Conservation (phyloP, 164 flowering plant genomes). For the Nymphaea colorata region DNA sequence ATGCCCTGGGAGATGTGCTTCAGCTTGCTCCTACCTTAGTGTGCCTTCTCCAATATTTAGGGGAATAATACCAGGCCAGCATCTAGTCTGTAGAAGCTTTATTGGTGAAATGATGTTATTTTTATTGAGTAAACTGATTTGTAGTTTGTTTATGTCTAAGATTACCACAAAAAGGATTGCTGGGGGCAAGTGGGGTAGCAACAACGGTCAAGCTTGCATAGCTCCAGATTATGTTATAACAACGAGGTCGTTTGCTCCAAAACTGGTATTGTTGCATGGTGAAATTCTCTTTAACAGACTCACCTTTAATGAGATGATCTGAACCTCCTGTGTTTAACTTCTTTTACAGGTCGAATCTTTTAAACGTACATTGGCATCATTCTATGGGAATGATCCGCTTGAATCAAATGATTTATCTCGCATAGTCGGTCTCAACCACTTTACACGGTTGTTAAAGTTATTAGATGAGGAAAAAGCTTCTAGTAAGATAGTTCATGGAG, state of each 20-base stretch:
- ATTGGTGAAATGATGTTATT: neutral
- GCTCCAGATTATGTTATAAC: slow-evolving; percentile 66
- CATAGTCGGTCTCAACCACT: slow-evolving; percentile 64
- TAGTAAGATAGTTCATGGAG: slow-evolving; percentile 65
- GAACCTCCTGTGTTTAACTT: neutral
- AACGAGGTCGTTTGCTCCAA: slow-evolving; percentile 57
- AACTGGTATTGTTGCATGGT: slow-evolving; percentile 31
- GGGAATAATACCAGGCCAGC: neutral
- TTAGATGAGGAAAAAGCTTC: slow-evolving; percentile 75
- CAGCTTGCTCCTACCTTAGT: neutral
- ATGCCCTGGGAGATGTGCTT: neutral
- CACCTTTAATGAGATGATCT: neutral
- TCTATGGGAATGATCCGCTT: slow-evolving; percentile 65
- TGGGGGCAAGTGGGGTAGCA: slow-evolving; percentile 65
- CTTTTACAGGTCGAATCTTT: slow-evolving; percentile 47
- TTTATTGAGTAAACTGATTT: neutral
- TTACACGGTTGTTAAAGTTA: slow-evolving; percentile 48
- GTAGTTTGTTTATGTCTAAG: slow-evolving; percentile 18
- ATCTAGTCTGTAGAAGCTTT: neutral
- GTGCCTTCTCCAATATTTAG: neutral
- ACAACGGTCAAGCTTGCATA: slow-evolving; percentile 74
- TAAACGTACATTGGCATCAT: slow-evolving; percentile 38
- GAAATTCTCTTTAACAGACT: neutral
- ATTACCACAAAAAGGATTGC: slow-evolving; percentile 59
- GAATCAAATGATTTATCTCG: slow-evolving; percentile 71